Percentiles rank a stretch among this genome's conserved stretches.
phyloP scores from a whole-genome alignment of 2,329 filamentous ascomycete species.

The Didymella sp. region DNA sequence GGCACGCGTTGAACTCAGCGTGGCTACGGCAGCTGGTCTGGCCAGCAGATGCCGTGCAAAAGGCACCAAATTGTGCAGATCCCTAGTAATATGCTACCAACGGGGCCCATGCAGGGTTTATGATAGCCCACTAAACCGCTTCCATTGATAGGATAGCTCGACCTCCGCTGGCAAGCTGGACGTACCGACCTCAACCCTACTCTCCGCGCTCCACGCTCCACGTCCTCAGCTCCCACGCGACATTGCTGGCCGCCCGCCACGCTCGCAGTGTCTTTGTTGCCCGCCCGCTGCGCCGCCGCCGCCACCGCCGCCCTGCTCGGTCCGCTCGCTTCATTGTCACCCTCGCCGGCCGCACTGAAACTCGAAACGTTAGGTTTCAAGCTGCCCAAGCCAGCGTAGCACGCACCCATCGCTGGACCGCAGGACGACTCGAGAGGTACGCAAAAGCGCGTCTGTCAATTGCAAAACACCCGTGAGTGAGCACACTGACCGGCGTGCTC shows the following conservation, averaged over 20 bases:
- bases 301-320: constrained; percentile 21
- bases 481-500: constrained; percentile 39
- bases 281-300: constrained; percentile 22
- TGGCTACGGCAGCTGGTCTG: constrained; percentile 24
- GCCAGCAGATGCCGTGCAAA: constrained; percentile 26
- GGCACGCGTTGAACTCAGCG: constrained; percentile 25
- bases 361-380: constrained; percentile 51
- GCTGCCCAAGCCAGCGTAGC: constrained; percentile 43
- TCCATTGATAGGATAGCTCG: constrained; percentile 28
- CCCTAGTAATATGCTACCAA: constrained; percentile 26
- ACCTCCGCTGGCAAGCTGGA: constrained; percentile 27
- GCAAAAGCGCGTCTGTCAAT: constrained; percentile 30
- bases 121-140: constrained; percentile 28
- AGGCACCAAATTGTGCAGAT: constrained; percentile 30
- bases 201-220: constrained; percentile 24
- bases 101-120: constrained; percentile 30
- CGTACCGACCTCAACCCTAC: constrained; percentile 30
- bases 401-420: constrained; percentile 43
- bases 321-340: constrained; percentile 34
- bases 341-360: constrained; percentile 38
- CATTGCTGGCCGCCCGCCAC: constrained; percentile 30
- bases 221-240: constrained; percentile 25
- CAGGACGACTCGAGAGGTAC: constrained; percentile 42
- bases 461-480: constrained; percentile 28
- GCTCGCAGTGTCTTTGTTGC: constrained; percentile 33